These are phyloP conservation scores for Xylaria arbuscula DNA, from an alignment of 2,329 filamentous ascomycete species.

Conservation along the genomic window DNA sequence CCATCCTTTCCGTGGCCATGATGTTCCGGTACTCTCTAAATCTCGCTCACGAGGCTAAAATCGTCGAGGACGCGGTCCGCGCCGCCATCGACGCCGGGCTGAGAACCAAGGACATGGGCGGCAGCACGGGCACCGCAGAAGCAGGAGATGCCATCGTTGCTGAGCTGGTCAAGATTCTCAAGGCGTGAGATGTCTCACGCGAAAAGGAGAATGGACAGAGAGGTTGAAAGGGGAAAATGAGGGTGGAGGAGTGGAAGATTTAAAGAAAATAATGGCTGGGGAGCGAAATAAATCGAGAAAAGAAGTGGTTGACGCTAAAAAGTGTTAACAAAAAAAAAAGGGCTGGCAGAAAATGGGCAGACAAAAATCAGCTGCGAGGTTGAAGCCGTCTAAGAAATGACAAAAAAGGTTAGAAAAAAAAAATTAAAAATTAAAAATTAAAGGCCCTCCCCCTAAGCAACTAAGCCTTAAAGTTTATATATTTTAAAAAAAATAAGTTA, in stretches of 20 bases:
- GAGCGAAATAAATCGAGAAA: slow-evolving; percentile 4
- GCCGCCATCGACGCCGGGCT: slow-evolving; percentile 69
- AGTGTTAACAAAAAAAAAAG: slow-evolving; percentile 1
- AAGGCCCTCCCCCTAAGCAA: no score
- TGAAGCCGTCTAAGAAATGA: no score
- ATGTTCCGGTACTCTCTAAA: slow-evolving; percentile 77
- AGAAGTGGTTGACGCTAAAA: slow-evolving; percentile 7
- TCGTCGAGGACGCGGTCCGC: slow-evolving; percentile 18
- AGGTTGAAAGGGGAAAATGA: slow-evolving; percentile 4
- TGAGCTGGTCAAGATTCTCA: slow-evolving; percentile 23
- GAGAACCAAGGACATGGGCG: slow-evolving; percentile 74
- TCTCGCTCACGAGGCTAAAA: slow-evolving; percentile 59
- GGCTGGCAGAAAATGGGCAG: not conserved
- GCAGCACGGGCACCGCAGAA: slow-evolving; percentile 69
- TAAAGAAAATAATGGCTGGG: slow-evolving; percentile 8
- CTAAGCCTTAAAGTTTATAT: no score
- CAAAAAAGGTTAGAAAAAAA: no score
- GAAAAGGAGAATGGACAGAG: slow-evolving; percentile 18
- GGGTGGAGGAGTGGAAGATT: slow-evolving; percentile 2
- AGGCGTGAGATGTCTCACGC: slow-evolving; percentile 23
- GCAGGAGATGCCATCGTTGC: slow-evolving; percentile 69
- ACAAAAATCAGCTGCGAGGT: slow-evolving; percentile 1
- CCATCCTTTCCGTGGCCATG: slow-evolving; percentile 74
- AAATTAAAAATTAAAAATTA: no score
- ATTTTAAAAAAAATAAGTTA: no score